Evolutionary conservation across 2,329 filamentous ascomycete genomes (phyloP), one percentile per base, ranked within the genome.

Genomic region (Monilinia fructicola): DNA sequence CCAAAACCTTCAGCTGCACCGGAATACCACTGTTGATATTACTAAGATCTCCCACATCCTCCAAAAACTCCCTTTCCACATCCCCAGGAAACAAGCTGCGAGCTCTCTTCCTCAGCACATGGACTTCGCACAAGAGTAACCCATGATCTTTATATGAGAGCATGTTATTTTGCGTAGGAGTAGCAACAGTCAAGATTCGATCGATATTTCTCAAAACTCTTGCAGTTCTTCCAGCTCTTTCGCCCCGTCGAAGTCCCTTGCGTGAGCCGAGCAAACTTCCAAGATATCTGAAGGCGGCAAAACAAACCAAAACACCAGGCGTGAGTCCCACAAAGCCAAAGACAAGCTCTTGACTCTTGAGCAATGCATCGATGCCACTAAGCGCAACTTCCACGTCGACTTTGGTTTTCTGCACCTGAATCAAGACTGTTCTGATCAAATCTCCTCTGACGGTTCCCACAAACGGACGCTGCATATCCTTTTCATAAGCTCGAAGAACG

Each of bases 351-450:
- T 99, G 95, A 74, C 93, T 97, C 80, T 95, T 97, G 67, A 99
- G 84, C 42, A 99, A 84, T 44, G 92, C 87, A 81, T 99, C 94
- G 71, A 99, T 99, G 23, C 95, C 95, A 68, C 91, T 92, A 80
- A 99, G 93, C 18, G 95, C 95, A 69, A 98, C 89, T 78, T 99
- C 95, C 16, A 99, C 88, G 75, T 99, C 95, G 11, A 99, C 95
- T 81, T 99, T 99, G 28, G 95, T 98, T 83, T 99, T 99, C 75
- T 99, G 95, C 48, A 99, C 89, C 76, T 99, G 95, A 65, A 99
- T 98, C 54, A 99, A 83, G 38, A 99, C 85, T 5, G 94, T 93
- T 62, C 94, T 89, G 46, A 98, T 85, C 38, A 99, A 83, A 73
- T 98, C 94, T 14, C 95, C 95, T 40, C 87, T 86, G 23, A 99